Percentiles rank a stretch among this genome's conserved stretches.
phyloP scores from a whole-genome alignment of 306 rosid species.

The Vigna trinervia region DNA sequence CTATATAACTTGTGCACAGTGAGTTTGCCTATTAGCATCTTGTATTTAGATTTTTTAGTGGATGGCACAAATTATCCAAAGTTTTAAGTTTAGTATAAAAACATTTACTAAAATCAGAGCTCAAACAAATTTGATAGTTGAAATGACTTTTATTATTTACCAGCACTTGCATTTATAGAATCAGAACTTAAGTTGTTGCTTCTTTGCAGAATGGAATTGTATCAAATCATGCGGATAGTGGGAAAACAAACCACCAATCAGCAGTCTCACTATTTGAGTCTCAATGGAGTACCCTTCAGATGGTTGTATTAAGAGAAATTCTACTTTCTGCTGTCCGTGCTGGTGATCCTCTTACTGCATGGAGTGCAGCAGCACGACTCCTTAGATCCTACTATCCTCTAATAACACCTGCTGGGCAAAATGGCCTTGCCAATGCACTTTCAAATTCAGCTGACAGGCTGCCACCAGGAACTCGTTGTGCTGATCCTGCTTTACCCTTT shows the following conservation, averaged over 20 bases:
- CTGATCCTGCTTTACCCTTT: constrained; percentile 95
- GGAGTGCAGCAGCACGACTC: constrained; percentile 97
- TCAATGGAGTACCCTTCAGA: constrained; percentile 97
- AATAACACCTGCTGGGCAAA: constrained; percentile 93
- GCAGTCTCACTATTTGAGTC: constrained; percentile 89
- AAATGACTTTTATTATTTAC: constrained; percentile 7
- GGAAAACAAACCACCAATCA: constrained; percentile 81
- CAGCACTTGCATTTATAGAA: constrained; percentile 28
- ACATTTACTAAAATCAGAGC: constrained; percentile 27
- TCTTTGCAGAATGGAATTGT: constrained; percentile 72
- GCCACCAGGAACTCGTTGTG: constrained; percentile 91
- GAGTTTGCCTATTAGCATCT: not conserved
- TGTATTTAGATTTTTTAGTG: not conserved
- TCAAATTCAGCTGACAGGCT: constrained; percentile 87
- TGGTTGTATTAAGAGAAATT: constrained; percentile 97
- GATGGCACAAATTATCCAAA: not conserved
- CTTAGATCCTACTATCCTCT: constrained; percentile 96
- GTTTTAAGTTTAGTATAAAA: constrained; percentile 12
- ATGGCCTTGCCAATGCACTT: constrained; percentile 93
- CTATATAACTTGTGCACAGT: not conserved
- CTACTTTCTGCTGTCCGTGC: constrained; percentile 92
- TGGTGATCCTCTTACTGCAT: constrained; percentile 99
- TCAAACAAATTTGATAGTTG: constrained; percentile 12
- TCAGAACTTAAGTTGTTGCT: constrained; percentile 39
- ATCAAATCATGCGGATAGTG: constrained; percentile 65